Conservation (phyloP, 2,329 filamentous ascomycete species). For the Juglanconis oblonga region DNA sequence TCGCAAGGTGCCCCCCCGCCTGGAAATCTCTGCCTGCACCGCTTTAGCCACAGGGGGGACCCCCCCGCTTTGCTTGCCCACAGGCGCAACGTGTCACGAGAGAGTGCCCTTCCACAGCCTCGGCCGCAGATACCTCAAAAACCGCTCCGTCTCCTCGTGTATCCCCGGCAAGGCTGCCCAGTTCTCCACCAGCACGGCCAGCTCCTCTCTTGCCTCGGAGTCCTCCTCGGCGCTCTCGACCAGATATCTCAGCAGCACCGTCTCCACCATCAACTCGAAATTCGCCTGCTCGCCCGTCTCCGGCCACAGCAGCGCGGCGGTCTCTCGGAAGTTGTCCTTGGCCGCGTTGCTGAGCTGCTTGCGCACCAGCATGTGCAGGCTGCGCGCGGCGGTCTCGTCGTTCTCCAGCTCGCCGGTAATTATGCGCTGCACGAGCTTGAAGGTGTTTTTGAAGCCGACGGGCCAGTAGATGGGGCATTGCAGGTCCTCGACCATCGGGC, state of each 20-base stretch:
- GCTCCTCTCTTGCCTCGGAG: conserved; percentile 14
- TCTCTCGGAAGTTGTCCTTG: conserved; percentile 18
- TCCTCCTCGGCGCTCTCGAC: conserved; percentile 13
- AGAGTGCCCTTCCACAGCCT: conserved; percentile 13
- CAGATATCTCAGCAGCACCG: conserved; percentile 14
- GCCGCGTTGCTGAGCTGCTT: conserved; percentile 17
- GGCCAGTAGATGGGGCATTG: conserved; percentile 18
- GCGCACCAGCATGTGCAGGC: conserved; percentile 17
- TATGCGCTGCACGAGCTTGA: conserved; percentile 24
- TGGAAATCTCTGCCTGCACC: not conserved
- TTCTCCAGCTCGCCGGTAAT: conserved; percentile 25
- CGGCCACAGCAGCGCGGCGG: conserved; percentile 12
- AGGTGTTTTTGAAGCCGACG: conserved; percentile 21
- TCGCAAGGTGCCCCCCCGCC: not conserved
- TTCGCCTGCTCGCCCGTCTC: conserved; percentile 19
- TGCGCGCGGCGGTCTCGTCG: conserved; percentile 21
- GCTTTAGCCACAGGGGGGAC: not conserved
- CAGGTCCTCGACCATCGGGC: conserved; percentile 15
- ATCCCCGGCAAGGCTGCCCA: conserved; percentile 15
- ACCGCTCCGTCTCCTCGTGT: conserved; percentile 15
- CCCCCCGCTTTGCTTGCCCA: not conserved
- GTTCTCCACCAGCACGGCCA: conserved; percentile 15
- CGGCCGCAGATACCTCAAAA: conserved; percentile 14
- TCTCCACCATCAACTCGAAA: conserved; percentile 19
- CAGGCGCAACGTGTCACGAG: not conserved